Percentiles rank a stretch among this genome's conserved stretches.
These are phyloP conservation scores for Polyporus arcularius DNA, from an alignment of 768 basidiomycete species.

Conservation along the genomic window DNA sequence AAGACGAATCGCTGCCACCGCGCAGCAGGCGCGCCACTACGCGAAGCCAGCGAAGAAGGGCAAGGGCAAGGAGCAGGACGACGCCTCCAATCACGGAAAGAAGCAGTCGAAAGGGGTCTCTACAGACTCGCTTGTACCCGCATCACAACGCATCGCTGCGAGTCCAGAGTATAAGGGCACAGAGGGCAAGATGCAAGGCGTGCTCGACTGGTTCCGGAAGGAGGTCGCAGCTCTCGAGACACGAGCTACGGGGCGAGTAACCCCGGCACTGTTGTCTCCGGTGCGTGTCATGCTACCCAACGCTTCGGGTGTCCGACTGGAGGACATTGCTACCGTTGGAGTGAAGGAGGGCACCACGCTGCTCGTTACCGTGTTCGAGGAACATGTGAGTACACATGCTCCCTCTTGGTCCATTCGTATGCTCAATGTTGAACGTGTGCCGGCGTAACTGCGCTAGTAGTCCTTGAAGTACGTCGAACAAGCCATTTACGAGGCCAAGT, in stretches of 20 bases:
- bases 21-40: constrained; percentile 12
- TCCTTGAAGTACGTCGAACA: constrained; percentile 74
- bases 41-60: constrained; percentile 15
- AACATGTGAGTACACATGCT: constrained; percentile 53
- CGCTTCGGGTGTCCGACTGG: constrained; percentile 38
- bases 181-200: constrained; percentile 61
- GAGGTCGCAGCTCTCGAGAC: constrained; percentile 73
- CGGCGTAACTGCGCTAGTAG: constrained; percentile 44
- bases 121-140: constrained; percentile 64
- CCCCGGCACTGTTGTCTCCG: constrained; percentile 66
- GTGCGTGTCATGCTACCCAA: constrained; percentile 60
- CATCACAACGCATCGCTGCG: constrained; percentile 62
- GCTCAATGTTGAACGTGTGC: too few relatives aligned
- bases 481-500: constrained; percentile 72
- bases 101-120: constrained; percentile 30
- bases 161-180: constrained; percentile 63
- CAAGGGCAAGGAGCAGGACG: constrained; percentile 9
- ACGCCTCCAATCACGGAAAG: not conserved
- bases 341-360: constrained; percentile 76
- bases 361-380: constrained; percentile 76
- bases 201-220: constrained; percentile 75
- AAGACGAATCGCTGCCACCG: constrained; percentile 2
- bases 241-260: constrained; percentile 76
- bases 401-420: too few relatives aligned
- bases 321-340: constrained; percentile 80